A percentile compares a stretch with the other conserved stretches of the same genome.
These are phyloP conservation scores for Gossypium davidsonii DNA, from an alignment of 441 rosid species.

Conservation along the genomic window DNA sequence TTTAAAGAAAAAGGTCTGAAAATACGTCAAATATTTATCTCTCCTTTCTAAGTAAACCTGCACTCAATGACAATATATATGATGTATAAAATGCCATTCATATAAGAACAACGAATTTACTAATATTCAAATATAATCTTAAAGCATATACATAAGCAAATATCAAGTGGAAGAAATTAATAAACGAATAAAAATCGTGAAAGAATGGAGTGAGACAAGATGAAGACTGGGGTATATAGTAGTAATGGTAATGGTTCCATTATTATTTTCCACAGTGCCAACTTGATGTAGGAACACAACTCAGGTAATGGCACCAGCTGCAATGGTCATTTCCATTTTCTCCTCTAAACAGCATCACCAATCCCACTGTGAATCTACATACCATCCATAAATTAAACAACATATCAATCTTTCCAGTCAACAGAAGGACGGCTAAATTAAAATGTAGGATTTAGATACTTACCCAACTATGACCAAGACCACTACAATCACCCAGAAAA, in stretches of 20 bases:
- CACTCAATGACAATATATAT: neutral
- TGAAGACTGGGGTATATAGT: neutral
- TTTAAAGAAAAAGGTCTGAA: neutral
- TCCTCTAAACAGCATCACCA: slow-evolving; percentile 46
- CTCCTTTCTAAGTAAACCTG: neutral
- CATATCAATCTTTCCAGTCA: neutral
- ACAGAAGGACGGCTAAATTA: neutral
- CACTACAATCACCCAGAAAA: slow-evolving; percentile 37
- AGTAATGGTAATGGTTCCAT: neutral
- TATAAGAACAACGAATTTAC: neutral
- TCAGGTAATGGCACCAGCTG: slow-evolving; percentile 55
- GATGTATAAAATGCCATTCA: neutral
- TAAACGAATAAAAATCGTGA: slow-evolving; percentile 16
- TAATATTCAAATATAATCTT: neutral
- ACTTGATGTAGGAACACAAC: slow-evolving; percentile 47
- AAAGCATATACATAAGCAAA: neutral
- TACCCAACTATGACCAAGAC: slow-evolving; percentile 54
- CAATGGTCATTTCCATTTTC: slow-evolving; percentile 35
- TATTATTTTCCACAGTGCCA: slow-evolving; percentile 63
- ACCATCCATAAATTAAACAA: neutral
- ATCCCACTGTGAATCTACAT: slow-evolving; percentile 33
- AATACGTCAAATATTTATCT: too few species aligned
- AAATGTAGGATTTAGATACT: slow-evolving; percentile 12
- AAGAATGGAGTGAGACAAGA: neutral
- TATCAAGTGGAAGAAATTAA: slow-evolving; percentile 10